Evolutionary conservation across 257 asterid species (phyloP), one percentile per base, ranked within the genome.

Genomic region (Lithospermum erythrorhizon): DNA sequence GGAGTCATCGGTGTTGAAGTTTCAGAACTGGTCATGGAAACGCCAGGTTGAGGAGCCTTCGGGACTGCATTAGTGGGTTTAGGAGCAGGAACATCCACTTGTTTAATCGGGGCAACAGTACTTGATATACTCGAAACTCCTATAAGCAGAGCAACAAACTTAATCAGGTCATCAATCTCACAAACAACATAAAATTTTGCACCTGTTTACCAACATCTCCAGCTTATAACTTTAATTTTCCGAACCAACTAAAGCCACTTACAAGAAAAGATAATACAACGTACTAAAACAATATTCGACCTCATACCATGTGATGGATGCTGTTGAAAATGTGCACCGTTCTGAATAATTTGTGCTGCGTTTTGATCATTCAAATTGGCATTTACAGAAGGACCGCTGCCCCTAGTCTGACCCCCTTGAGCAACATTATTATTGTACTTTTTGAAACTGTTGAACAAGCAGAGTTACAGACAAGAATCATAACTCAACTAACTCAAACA

Each of bases 331-430:
- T 73, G 82, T 57, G 84, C 76, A 19, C 85, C 94, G 73, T 88
- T 85, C 80, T 75, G 87, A 21, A 73, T 76, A 56, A 62, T 69
- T 57, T 59, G 76, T 6, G 68, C 58, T 14, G 70, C 79, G 53
- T 78, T 53, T 32, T 70, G 75, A 70, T 64, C 60, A 61, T 64
- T 66, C 51, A 79, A 70, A 70, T 73, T 82, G 8, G 64, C 65
- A 66, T 55, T 83, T 65, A 67, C 78, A 78, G 62, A 67, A 48
- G 76, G 65, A 61, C 71, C 72, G 52, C 79, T 59, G 35, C 60
- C 76, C 72, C 78, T 68, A 21, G 73, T 68, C 61, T 70, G 84
- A 61, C 86, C 83, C 65, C 81, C 85, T 73, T 80, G 83, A 66
- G 71, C 86, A 81, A 77, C 81, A 72, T 56, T 41, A 24, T 56